These are phyloP conservation scores for Diatrype stigma DNA, from an alignment of 2,329 filamentous ascomycete species.

Conservation along the genomic window DNA sequence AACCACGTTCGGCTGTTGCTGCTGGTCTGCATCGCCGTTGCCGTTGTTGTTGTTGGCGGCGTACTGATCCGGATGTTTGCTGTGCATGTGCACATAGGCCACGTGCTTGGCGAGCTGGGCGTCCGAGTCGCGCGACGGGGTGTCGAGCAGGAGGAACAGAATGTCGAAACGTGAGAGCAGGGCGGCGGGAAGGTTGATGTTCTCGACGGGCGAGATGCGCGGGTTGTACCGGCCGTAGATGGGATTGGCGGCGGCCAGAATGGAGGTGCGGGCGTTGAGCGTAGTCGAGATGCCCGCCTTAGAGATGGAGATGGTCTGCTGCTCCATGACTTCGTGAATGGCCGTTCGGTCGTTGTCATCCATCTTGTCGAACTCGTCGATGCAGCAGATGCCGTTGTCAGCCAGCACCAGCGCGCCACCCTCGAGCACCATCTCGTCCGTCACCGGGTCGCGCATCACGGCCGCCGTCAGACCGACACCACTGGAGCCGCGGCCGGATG, in stretches of 20 bases:
- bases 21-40: slow-evolving; percentile 6
- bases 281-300: slow-evolving; percentile 70
- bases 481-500: slow-evolving; percentile 74
- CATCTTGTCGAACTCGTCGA: slow-evolving; percentile 89
- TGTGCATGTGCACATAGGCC: slow-evolving; percentile 95
- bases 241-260: slow-evolving; percentile 93
- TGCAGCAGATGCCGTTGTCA: slow-evolving; percentile 81
- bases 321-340: slow-evolving; percentile 86
- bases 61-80: slow-evolving; percentile 76
- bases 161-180: slow-evolving; percentile 96
- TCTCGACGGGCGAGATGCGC: slow-evolving; percentile 93
- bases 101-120: slow-evolving; percentile 95
- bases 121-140: slow-evolving; percentile 81
- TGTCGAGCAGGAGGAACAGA: slow-evolving; percentile 94
- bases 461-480: slow-evolving; percentile 79
- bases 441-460: slow-evolving; percentile 79
- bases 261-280: slow-evolving; percentile 91
- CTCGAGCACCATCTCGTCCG: slow-evolving; percentile 80
- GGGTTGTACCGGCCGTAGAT: slow-evolving; percentile 98
- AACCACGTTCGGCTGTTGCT: slow-evolving; percentile 51
- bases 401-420: slow-evolving; percentile 75
- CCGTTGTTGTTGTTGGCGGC: slow-evolving; percentile 38
- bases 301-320: slow-evolving; percentile 81
- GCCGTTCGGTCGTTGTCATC: slow-evolving; percentile 78
- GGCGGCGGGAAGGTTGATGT: slow-evolving; percentile 98